Conservation (phyloP, 2,329 filamentous ascomycete species). For the Aulographum hederae region DNA sequence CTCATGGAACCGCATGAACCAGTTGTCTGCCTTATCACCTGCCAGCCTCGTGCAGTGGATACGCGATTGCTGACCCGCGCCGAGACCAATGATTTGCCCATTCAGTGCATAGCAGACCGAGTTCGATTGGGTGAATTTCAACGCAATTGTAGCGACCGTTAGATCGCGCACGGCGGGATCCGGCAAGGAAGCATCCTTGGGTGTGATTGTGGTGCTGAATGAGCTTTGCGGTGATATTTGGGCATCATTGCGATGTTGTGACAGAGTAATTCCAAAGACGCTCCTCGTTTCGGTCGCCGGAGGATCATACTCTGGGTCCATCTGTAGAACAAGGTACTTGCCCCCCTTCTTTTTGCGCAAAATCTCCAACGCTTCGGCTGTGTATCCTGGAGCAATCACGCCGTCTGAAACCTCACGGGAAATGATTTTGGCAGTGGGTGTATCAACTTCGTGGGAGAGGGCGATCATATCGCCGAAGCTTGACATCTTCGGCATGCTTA, state of each 20-base stretch:
- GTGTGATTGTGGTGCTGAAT: constrained; percentile 71
- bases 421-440: constrained; percentile 92
- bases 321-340: constrained; percentile 89
- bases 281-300: constrained; percentile 57
- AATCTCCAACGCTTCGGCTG: constrained; percentile 70
- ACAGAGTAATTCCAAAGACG: constrained; percentile 75
- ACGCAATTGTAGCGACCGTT: constrained; percentile 84
- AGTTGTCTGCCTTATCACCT: constrained; percentile 97
- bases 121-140: constrained; percentile 99
- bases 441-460: constrained; percentile 75
- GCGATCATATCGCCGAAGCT: constrained; percentile 96
- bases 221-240: constrained; percentile 63
- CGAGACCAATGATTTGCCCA: constrained; percentile 84
- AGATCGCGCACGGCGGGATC: constrained; percentile 75
- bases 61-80: constrained; percentile 89
- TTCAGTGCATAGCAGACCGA: constrained; percentile 94
- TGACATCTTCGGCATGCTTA: too few relatives aligned
- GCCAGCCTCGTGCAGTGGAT: constrained; percentile 97
- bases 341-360: constrained; percentile 97
- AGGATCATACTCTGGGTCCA: constrained; percentile 78
- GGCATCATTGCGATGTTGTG: constrained; percentile 85
- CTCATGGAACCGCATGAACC: constrained; percentile 98
- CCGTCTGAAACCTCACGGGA: constrained; percentile 95
- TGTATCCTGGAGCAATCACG: constrained; percentile 79
- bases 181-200: constrained; percentile 55